phyloP scores from a whole-genome alignment of 2,329 filamentous ascomycete genomes.

The Cladorrhinum sp. region DNA sequence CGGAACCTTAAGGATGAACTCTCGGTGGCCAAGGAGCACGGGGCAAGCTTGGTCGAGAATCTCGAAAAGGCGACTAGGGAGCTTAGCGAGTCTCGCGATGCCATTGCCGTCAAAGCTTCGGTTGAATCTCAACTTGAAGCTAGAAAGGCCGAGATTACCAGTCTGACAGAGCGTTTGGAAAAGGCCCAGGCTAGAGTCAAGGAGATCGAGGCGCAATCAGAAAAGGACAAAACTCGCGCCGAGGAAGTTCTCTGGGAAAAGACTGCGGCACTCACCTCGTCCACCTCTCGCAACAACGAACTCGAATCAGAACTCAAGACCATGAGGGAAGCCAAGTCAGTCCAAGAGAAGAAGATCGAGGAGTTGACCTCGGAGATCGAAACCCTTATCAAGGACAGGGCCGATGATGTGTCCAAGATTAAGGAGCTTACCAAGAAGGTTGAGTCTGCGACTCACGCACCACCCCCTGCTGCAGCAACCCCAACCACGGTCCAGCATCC shows the following conservation, averaged over 20 bases:
- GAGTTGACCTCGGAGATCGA: conserved; percentile 47
- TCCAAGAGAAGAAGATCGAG: conserved; percentile 44
- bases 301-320: conserved; percentile 41
- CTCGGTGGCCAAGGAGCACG: conserved; percentile 67
- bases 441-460: conserved; percentile 27
- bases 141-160: conserved; percentile 46
- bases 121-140: conserved; percentile 51
- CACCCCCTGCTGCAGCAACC: conserved; percentile 27
- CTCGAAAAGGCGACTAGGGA: conserved; percentile 67
- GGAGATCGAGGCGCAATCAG: conserved; percentile 40
- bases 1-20: conserved; percentile 67
- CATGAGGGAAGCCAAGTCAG: conserved; percentile 37
- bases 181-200: conserved; percentile 44
- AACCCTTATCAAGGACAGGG: conserved; percentile 37
- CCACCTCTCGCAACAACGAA: conserved; percentile 35
- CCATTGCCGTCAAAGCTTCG: conserved; percentile 40
- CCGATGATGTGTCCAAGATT: conserved; percentile 41
- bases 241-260: conserved; percentile 33
- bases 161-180: conserved; percentile 48
- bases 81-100: conserved; percentile 48
- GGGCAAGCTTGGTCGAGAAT: conserved; percentile 61
- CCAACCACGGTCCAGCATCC: conserved; percentile 24
- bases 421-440: conserved; percentile 40
- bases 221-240: conserved; percentile 32
- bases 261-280: conserved; percentile 35